Conservation (phyloP, 106 monocot species). For the Dendrobium catenatum region DNA sequence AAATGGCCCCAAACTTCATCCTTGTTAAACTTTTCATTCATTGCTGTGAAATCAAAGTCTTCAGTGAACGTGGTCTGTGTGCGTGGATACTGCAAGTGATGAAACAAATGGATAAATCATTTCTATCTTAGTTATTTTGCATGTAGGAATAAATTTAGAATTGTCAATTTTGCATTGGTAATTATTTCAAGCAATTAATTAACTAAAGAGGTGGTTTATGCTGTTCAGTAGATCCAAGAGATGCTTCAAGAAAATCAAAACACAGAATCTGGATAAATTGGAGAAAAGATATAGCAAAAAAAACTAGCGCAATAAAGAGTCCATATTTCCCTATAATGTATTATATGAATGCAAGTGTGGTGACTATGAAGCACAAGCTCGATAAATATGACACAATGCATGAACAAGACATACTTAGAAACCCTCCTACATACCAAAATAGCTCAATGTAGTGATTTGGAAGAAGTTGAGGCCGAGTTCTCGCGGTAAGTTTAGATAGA, state of each 20-base stretch:
- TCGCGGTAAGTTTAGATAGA: too few species aligned
- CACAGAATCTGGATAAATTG: too few species aligned
- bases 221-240: too few species aligned
- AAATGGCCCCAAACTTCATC: slow-evolving; percentile 49
- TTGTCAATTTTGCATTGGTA: background rate
- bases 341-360: background rate
- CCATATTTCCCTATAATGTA: background rate
- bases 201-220: too few species aligned
- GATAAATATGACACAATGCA: too few species aligned
- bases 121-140: background rate
- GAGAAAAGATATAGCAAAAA: too few species aligned
- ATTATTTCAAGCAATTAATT: too few species aligned
- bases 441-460: too few species aligned
- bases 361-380: background rate
- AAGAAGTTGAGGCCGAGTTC: too few species aligned
- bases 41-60: slow-evolving; percentile 48
- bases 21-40: slow-evolving; percentile 62
- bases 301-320: background rate
- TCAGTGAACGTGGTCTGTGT: slow-evolving; percentile 21
- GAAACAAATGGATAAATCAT: background rate
- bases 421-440: too few species aligned
- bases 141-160: background rate
- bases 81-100: slow-evolving; percentile 15
- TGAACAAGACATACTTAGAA: too few species aligned
- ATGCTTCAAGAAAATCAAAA: too few species aligned